Evolutionary conservation across 192 early-diverging fungal genomes (phyloP), one percentile per base, ranked within the genome.

Genomic region (Coemansia sp.): DNA sequence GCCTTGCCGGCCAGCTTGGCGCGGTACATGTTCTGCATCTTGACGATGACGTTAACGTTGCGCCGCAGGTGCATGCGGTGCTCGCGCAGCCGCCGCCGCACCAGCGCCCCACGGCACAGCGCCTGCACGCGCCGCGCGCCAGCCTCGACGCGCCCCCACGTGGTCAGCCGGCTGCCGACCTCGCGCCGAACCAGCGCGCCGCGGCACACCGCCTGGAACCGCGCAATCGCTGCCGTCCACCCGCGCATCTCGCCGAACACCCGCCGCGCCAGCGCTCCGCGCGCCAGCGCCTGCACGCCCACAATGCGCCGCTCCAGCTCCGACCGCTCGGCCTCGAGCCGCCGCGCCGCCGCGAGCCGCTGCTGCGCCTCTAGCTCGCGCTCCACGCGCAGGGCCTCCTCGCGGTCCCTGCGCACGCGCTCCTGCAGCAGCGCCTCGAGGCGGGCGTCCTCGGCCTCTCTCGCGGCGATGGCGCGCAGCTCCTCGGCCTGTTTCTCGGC

Each of bases 1-100:
- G 88, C 89, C 62, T 89, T 88, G 58, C 85, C 83, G 0, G 86
- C 89, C 24, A 79, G 82, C 71, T 90, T 90, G 29, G 87, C 88
- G 12, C 87, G 83, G 62, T 87, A 92, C 79, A 84, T 70, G 73
- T 82, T 79, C 47, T 87, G 84, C 73, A 87, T 87, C 82, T 94
- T 96, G 63, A 92, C 84, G 62, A 96, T 87, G 37, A 87, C 89
- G 24, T 89, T 85, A 38, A 86, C 74, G 58, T 96, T 92, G 57
- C 83, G 77, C 25, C 82, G 60, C 62, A 87, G 87, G 59, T 88
- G 87, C 9, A 86, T 73, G 14, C 85, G 74, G 17, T 80, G 84
- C 15, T 88, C 82, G 20, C 87, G 67, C 63, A 89, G 86, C 20
- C 79, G 85, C 59, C 77, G 77, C 24, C 92, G 86, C 40, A 87